phyloP scores from a whole-genome alignment of 2,329 filamentous ascomycete species.

The Monosporascus sp. region DNA sequence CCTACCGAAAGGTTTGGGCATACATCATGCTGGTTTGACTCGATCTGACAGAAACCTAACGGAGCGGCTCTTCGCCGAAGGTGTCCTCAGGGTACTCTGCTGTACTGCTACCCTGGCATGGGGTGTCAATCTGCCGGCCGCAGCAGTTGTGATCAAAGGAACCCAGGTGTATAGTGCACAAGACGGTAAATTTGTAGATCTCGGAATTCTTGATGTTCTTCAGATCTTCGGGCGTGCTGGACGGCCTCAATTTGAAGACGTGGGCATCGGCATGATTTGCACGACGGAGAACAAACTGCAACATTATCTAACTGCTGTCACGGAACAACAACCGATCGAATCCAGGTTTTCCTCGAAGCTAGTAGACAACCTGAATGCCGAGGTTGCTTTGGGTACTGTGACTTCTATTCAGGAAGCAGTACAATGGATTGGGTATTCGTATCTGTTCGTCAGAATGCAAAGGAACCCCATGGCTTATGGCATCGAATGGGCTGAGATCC shows the following conservation, averaged over 20 bases:
- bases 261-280: slow-evolving; percentile 96
- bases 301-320: slow-evolving; percentile 89
- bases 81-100: slow-evolving; percentile 93
- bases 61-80: slow-evolving; percentile 84
- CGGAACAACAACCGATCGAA: slow-evolving; percentile 93
- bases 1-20: slow-evolving; percentile 83
- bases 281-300: slow-evolving; percentile 90
- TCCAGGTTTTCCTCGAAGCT: slow-evolving; percentile 92
- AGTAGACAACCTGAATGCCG: slow-evolving; percentile 94
- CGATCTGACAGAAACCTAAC: slow-evolving; percentile 92
- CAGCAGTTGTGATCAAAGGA: slow-evolving; percentile 95
- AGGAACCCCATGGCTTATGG: slow-evolving; percentile 87
- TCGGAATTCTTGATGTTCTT: slow-evolving; percentile 92
- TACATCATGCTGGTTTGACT: slow-evolving; percentile 96
- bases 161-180: slow-evolving; percentile 96
- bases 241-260: slow-evolving; percentile 95
- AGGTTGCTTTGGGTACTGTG: slow-evolving; percentile 89
- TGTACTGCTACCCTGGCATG: slow-evolving; percentile 97
- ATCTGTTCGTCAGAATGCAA: slow-evolving; percentile 94
- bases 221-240: slow-evolving; percentile 98
- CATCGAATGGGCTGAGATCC: slow-evolving; percentile 88
- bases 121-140: slow-evolving; percentile 97
- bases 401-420: slow-evolving; percentile 91
- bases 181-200: slow-evolving; percentile 92
- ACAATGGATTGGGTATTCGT: slow-evolving; percentile 97